Percentiles rank a stretch among this genome's conserved stretches.
Evolutionary conservation across 2,329 filamentous ascomycete species (phyloP).

Genomic region (Botryotinia narcissicola): DNA sequence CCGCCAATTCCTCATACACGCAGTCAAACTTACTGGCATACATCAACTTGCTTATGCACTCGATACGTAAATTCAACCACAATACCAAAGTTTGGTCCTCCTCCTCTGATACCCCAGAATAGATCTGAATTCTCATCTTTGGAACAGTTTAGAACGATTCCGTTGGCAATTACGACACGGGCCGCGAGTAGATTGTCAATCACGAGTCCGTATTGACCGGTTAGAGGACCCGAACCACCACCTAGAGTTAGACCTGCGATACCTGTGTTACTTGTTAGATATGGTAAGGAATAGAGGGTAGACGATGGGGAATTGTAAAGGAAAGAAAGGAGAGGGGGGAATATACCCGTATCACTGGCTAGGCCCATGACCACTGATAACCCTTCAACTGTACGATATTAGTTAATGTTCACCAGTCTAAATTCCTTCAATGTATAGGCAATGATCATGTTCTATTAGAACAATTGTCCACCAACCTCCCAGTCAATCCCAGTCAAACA

Average conservation of each 20-base stretch:
- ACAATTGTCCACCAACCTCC: background rate
- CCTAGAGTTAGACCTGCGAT: background rate
- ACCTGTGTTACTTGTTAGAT: background rate
- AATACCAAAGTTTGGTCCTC: background rate
- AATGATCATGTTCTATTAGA: background rate
- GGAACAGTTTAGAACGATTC: background rate
- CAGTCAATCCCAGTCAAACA: background rate
- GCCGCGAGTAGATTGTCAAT: background rate
- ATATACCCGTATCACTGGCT: background rate
- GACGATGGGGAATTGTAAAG: background rate
- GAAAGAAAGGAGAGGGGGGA: background rate
- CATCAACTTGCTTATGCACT: background rate
- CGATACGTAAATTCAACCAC: background rate
- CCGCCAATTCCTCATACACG: background rate
- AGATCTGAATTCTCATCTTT: background rate
- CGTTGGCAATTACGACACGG: background rate
- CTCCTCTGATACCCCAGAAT: background rate
- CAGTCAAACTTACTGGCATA: background rate
- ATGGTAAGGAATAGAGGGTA: background rate
- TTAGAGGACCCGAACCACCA: background rate
- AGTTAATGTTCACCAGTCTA: background rate
- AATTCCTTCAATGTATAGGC: background rate
- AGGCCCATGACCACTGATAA: background rate
- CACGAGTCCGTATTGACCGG: background rate
- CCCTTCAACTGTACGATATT: background rate